Percentiles rank a stretch among this genome's conserved stretches.
Conservation (phyloP, 129 eudicot genomes). For the Sambucus nigra region DNA sequence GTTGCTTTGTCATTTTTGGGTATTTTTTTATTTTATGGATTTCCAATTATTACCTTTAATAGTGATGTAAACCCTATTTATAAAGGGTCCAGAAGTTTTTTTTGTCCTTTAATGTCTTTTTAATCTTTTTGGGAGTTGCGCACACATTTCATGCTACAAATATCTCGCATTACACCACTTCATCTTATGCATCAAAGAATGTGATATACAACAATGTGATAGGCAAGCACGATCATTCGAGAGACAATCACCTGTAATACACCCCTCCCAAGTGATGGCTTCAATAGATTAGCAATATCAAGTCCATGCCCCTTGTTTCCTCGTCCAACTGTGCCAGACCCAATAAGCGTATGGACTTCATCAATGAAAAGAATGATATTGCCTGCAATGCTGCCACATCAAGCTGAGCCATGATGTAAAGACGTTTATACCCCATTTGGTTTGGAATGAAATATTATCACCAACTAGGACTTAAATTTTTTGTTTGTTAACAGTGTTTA, state of each 20-base stretch:
- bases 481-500: too few relatives aligned
- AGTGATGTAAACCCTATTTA: too few relatives aligned
- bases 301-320: conserved; percentile 87
- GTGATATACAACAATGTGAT: conserved; percentile 2
- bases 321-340: conserved; percentile 77
- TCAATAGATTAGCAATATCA: conserved; percentile 75
- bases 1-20: too few relatives aligned
- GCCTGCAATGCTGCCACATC: conserved; percentile 41
- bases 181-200: conserved; percentile 9
- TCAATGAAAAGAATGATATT: conserved; percentile 73
- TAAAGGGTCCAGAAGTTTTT: too few relatives aligned
- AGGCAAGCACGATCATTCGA: conserved; percentile 4
- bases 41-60: too few relatives aligned
- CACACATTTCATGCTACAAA: too few relatives aligned
- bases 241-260: conserved; percentile 66
- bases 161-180: not conserved
- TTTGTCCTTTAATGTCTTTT: too few relatives aligned
- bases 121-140: too few relatives aligned
- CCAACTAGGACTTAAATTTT: too few relatives aligned
- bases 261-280: conserved; percentile 86
- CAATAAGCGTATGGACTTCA: conserved; percentile 81
- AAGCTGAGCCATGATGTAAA: conserved; percentile 22
- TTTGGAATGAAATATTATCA: too few relatives aligned
- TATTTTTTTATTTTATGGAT: too few relatives aligned
- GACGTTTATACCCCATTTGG: too few relatives aligned